A percentile compares a stretch with the other conserved stretches of the same genome.
Evolutionary conservation across 305 asterid species (phyloP).

Genomic region (Rubia peregrina): DNA sequence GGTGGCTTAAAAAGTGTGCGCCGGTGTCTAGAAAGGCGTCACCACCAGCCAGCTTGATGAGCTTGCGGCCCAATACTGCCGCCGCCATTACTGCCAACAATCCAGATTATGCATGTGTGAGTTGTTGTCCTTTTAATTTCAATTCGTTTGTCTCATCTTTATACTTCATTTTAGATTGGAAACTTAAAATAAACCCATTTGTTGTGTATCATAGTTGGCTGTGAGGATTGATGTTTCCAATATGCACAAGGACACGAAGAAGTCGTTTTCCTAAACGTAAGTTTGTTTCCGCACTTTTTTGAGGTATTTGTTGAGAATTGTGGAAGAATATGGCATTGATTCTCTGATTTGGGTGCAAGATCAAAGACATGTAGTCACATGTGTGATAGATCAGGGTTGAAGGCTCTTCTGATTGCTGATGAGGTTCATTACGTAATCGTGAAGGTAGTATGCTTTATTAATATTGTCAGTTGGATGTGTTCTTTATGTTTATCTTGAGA

Average conservation of each 20-base stretch:
- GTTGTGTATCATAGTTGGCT: constrained; percentile 47
- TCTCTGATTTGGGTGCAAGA: constrained; percentile 28
- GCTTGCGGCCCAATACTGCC: constrained; percentile 62
- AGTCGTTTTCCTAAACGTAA: constrained; percentile 87
- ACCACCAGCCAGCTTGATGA: constrained; percentile 97
- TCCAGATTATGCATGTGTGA: constrained; percentile 88
- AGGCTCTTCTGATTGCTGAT: constrained; percentile 83
- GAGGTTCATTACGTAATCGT: constrained; percentile 77
- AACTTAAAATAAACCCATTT: not conserved
- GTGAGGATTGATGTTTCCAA: constrained; percentile 95
- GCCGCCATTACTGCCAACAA: constrained; percentile 91
- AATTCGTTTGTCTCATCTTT: not conserved
- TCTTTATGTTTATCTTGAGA: not conserved
- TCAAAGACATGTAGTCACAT: constrained; percentile 77
- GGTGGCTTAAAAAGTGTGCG: constrained; percentile 84
- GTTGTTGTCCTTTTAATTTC: constrained; percentile 18
- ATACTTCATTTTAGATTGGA: not conserved
- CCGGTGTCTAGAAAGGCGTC: constrained; percentile 85
- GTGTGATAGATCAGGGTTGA: constrained; percentile 71
- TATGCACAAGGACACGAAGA: constrained; percentile 89
- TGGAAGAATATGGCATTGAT: not conserved
- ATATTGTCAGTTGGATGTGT: not conserved
- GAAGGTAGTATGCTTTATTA: constrained; percentile 44
- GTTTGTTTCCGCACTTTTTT: constrained; percentile 14
- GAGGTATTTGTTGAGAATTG: not conserved